phyloP scores from a whole-genome alignment of 805 yeast species.

The Monosporozyma siamensis region DNA sequence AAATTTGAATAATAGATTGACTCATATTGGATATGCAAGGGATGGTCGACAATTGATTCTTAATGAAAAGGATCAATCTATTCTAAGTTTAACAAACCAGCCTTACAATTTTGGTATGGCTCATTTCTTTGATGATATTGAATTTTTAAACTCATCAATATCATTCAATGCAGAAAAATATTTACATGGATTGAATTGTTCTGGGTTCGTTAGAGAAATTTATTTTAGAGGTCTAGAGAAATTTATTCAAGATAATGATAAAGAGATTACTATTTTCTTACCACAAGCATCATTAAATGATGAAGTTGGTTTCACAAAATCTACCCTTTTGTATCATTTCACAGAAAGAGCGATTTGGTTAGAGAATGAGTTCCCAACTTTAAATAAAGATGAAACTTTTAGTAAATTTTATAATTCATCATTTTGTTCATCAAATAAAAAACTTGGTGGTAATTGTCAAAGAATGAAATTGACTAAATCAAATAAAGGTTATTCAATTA shows the following conservation, averaged over 20 bases:
- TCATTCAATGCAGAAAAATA: constrained; percentile 47
- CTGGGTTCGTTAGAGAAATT: constrained; percentile 61
- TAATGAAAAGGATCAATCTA: constrained; percentile 30
- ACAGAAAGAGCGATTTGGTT: constrained; percentile 16
- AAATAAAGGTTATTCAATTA: constrained; percentile 33
- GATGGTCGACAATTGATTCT: constrained; percentile 32
- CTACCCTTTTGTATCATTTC: constrained; percentile 55
- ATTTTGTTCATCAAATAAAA: constrained; percentile 43
- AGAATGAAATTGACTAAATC: constrained; percentile 38
- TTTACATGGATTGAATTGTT: constrained; percentile 48
- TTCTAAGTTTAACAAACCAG: constrained; percentile 29
- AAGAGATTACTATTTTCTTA: constrained; percentile 49
- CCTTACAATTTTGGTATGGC: constrained; percentile 41
- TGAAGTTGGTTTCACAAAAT: constrained; percentile 30
- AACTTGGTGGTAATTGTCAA: constrained; percentile 57
- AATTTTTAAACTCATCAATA: constrained; percentile 21
- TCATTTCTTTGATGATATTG: constrained; percentile 36
- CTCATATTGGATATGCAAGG: constrained; percentile 19
- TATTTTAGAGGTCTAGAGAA: constrained; percentile 46
- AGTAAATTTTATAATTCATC: constrained; percentile 39
- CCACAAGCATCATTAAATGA: constrained; percentile 31
- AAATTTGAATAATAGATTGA: background rate
- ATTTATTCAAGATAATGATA: constrained; percentile 39
- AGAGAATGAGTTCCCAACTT: constrained; percentile 13
- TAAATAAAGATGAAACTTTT: background rate